Evolutionary conservation across 2,329 filamentous ascomycete genomes (phyloP).

Genomic region (Monosporascus sp.): DNA sequence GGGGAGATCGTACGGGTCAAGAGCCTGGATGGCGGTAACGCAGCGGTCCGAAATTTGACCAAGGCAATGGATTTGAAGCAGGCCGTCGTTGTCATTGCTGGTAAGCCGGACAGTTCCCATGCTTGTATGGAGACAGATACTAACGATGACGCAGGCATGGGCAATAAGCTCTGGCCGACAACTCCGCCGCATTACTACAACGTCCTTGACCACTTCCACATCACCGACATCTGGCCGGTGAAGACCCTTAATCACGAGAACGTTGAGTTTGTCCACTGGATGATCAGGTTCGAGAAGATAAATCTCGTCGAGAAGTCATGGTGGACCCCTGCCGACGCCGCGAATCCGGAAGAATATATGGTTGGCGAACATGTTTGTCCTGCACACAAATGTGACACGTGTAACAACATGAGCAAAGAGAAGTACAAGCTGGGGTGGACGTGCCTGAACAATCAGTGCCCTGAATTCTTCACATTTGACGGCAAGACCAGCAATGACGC

Average conservation of each 20-base stretch:
- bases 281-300: constrained; percentile 62
- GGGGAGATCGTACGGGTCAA: constrained; percentile 41
- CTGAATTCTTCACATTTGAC: constrained; percentile 41
- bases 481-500: constrained; percentile 14
- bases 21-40: constrained; percentile 38
- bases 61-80: constrained; percentile 40
- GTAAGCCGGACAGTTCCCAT: constrained; percentile 28
- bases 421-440: constrained; percentile 29
- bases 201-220: constrained; percentile 63
- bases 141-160: constrained; percentile 35
- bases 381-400: constrained; percentile 32
- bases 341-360: constrained; percentile 21
- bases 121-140: not conserved
- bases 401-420: constrained; percentile 31
- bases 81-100: constrained; percentile 52
- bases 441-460: constrained; percentile 36
- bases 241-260: constrained; percentile 31
- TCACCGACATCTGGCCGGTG: constrained; percentile 66
- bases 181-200: constrained; percentile 54
- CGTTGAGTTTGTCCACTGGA: constrained; percentile 34
- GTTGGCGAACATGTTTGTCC: constrained; percentile 25
- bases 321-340: constrained; percentile 44
- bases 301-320: constrained; percentile 46
- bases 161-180: constrained; percentile 42
- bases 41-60: constrained; percentile 33